A percentile compares a stretch with the other conserved stretches of the same genome.
Conservation (phyloP, 2,329 filamentous ascomycete genomes). For the Arachnomyces sp. region DNA sequence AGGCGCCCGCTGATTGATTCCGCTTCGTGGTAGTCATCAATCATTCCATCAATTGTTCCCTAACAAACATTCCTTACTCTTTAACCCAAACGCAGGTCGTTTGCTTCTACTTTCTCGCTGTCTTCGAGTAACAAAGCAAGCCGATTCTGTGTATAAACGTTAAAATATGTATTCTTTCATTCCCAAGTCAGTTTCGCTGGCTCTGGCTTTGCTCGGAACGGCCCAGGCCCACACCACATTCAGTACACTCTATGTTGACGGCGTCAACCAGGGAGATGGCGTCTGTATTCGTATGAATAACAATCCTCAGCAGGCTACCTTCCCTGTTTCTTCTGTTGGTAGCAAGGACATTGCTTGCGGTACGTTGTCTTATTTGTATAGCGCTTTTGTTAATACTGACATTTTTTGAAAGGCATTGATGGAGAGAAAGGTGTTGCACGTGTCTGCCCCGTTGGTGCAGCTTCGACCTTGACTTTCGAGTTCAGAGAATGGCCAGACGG, state of each 20-base stretch:
- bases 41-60: too few species aligned
- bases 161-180: constrained; percentile 1
- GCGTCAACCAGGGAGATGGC: constrained; percentile 59
- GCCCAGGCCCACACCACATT: constrained; percentile 55
- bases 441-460: constrained; percentile 41
- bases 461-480: constrained; percentile 57
- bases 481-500: constrained; percentile 57
- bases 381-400: neutral
- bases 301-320: constrained; percentile 45
- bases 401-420: constrained; percentile 31
- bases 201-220: constrained; percentile 21
- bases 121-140: too few species aligned
- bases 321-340: constrained; percentile 51
- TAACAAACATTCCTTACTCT: too few species aligned
- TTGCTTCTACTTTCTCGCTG: too few species aligned
- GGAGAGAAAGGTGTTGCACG: constrained; percentile 44
- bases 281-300: constrained; percentile 63
- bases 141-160: too few species aligned
- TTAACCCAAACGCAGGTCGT: too few species aligned
- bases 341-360: constrained; percentile 65
- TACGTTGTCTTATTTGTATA: constrained; percentile 30
- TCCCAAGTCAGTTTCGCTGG: neutral
- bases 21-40: too few species aligned
- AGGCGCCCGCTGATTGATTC: too few species aligned
- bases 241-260: constrained; percentile 57